Evolutionary conservation across 2,329 filamentous ascomycete genomes (phyloP).

Genomic region (Pseudogymnoascus sp.): DNA sequence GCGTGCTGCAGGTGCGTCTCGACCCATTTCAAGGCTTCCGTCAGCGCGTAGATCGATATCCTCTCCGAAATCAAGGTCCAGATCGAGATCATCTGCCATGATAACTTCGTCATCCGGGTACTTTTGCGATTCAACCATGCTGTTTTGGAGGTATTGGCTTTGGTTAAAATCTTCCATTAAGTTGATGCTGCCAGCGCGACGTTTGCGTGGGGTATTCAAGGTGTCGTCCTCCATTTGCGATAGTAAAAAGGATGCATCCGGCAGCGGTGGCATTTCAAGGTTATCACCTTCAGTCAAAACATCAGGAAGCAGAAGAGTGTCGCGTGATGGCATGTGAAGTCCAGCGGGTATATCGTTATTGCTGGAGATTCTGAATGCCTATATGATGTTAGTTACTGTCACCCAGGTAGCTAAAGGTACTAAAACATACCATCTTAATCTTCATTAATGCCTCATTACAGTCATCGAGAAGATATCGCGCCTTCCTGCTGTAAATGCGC

Average conservation of each 20-base stretch:
- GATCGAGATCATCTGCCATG: slow-evolving; percentile 59
- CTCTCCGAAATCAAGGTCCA: slow-evolving; percentile 69
- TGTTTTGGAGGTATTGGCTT: slow-evolving; percentile 74
- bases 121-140: slow-evolving; percentile 40
- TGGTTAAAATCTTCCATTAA: slow-evolving; percentile 62
- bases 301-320: slow-evolving; percentile 83
- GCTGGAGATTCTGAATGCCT: slow-evolving; percentile 90
- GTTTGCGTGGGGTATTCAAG: slow-evolving; percentile 46
- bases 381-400: slow-evolving; percentile 30
- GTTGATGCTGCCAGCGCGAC: slow-evolving; percentile 56
- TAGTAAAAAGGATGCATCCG: slow-evolving; percentile 78
- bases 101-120: slow-evolving; percentile 50
- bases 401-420: slow-evolving; percentile 16
- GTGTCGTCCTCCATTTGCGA: slow-evolving; percentile 62
- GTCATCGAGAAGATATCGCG: slow-evolving; percentile 90
- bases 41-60: slow-evolving; percentile 40
- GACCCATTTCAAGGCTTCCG: slow-evolving; percentile 77
- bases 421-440: slow-evolving; percentile 89
- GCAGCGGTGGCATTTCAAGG: slow-evolving; percentile 68
- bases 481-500: slow-evolving; percentile 95
- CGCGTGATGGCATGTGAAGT: slow-evolving; percentile 72
- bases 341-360: slow-evolving; percentile 92
- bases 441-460: slow-evolving; percentile 97
- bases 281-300: slow-evolving; percentile 87
- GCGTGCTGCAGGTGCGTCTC: slow-evolving; percentile 67